A percentile compares a stretch with the other conserved stretches of the same genome.
These are phyloP conservation scores for Solanum hybrid DNA, from an alignment of 305 asterid species.

Conservation along the genomic window DNA sequence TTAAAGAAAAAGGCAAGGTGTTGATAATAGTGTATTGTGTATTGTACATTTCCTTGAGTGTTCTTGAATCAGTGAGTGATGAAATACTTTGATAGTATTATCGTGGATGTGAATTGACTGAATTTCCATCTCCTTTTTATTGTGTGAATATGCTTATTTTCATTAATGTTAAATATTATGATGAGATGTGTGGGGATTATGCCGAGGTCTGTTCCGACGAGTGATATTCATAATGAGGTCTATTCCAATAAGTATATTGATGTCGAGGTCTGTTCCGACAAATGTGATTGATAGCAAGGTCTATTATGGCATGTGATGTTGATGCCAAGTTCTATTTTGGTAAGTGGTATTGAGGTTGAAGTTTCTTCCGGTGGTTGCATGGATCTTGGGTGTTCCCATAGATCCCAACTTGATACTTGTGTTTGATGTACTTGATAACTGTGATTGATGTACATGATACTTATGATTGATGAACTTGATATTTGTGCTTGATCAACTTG, in stretches of 20 bases:
- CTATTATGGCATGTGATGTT: too few species aligned
- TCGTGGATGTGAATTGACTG: neutral
- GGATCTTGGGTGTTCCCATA: neutral
- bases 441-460: neutral
- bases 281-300: too few species aligned
- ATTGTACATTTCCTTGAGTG: neutral
- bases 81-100: too few species aligned
- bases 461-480: neutral
- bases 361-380: neutral
- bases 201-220: neutral
- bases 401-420: neutral
- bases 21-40: neutral
- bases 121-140: neutral
- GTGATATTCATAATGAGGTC: neutral
- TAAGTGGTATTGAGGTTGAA: neutral
- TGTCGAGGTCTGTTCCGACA: too few species aligned
- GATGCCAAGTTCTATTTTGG: neutral
- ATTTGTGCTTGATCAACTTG: neutral
- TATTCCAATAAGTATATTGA: neutral
- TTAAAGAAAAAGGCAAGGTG: neutral
- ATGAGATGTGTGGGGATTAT: neutral
- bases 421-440: neutral
- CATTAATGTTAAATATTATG: neutral
- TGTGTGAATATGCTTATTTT: neutral
- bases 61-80: neutral